Conservation (phyloP, 257 asterid genomes). For the Schizonepeta tenuifolia region DNA sequence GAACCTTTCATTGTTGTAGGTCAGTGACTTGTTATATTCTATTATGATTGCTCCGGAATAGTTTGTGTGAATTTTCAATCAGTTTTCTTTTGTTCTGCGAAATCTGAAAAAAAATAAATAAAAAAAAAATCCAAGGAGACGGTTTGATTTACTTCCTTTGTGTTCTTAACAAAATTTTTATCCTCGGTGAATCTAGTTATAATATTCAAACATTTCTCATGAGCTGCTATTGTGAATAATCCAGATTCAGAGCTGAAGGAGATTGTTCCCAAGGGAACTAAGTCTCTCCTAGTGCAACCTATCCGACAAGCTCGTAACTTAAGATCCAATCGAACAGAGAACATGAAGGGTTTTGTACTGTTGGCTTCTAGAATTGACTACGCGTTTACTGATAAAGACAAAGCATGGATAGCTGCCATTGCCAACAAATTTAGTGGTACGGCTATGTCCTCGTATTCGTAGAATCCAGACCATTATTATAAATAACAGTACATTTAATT, state of each 20-base stretch:
- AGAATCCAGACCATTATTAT: conserved; percentile 7
- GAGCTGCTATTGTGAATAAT: conserved; percentile 15
- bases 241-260: conserved; percentile 58
- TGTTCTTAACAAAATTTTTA: neutral
- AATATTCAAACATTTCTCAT: conserved; percentile 21
- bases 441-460: conserved; percentile 23
- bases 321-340: conserved; percentile 39
- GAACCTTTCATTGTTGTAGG: conserved; percentile 11
- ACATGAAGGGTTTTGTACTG: conserved; percentile 61
- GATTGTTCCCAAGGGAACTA: conserved; percentile 77
- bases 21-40: neutral
- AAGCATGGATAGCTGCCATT: conserved; percentile 74
- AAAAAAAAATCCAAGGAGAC: neutral
- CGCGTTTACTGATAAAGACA: conserved; percentile 70
- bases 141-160: conserved; percentile 4
- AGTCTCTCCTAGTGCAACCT: conserved; percentile 79
- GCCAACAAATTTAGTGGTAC: conserved; percentile 73
- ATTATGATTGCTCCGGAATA: neutral
- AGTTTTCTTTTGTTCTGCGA: neutral
- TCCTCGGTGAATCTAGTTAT: conserved; percentile 10
- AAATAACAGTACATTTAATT: no score
- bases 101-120: neutral
- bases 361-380: conserved; percentile 74
- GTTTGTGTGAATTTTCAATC: conserved; percentile 17
- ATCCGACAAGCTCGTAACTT: conserved; percentile 36